Evolutionary conservation across 2,329 filamentous ascomycete species (phyloP), one percentile per base, ranked within the genome.

Genomic region (Botryotinia globosa): DNA sequence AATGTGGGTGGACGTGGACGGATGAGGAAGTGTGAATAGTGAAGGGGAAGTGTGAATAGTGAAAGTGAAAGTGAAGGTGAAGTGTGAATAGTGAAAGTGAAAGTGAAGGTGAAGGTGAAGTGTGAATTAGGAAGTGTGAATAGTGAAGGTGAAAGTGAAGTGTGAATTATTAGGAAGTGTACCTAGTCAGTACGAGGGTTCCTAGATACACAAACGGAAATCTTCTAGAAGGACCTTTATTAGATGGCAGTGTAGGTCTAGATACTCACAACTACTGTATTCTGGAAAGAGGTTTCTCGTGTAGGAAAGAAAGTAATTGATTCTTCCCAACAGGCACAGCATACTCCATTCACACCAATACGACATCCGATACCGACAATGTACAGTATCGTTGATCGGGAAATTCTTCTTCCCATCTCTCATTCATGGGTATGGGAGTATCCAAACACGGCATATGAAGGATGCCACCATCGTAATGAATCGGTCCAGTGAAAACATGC

Each of bases 381-480:
- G 61, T 48, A 64, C 62, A 48, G 32, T 20, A 51, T 66, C 64
- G 64, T 66, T 54, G 45, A 66, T 66, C 64, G 64, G 64, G 64
- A 54, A 66, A 54, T 54, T 54, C 64, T 66, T 39, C 45, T 39
- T 20, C 7, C 34, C 64, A 66, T 66, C 64, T 66, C 64, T 39
- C 32, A 29, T 66, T n/a, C 42, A 66, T 20, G 25, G 42, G 32
- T 0, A n/a, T 66, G 6, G 3, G 7, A n/a, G 14, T 14, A 20
- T 8, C 7, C 18, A 25, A 66, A 66, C 64, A 66, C 64, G 4
- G 20, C 64, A 39, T 39, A 7, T 39, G 14, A 39, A 25, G 45
- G 32, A 66, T 66, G 32, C 37, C 32, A 34, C 45, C 4, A 66
- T 66, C 64, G 64, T 39, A 51, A 39, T 66, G 14, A 3, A 66